Evolutionary conservation across 2,329 filamentous ascomycete genomes (phyloP), one percentile per base, ranked within the genome.

Genomic region (Hortaea sp.): DNA sequence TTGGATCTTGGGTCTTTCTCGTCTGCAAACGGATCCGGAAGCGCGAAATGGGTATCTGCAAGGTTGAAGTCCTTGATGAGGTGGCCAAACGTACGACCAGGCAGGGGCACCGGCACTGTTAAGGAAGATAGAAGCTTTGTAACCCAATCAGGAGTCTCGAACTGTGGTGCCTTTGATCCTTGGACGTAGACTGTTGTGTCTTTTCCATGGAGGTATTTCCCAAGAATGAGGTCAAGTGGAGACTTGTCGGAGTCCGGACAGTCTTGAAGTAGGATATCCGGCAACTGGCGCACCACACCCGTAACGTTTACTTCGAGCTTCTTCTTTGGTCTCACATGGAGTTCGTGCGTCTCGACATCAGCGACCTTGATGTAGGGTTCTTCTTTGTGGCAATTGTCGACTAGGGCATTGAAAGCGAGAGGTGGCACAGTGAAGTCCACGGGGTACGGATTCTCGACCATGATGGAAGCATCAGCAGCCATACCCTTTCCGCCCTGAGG

Each of bases 21-120:
- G 12, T 88, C 81, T 2, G 88, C 86, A 57, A 83, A 78, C 0
- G 86, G 84, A 57, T 88, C 80, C 0, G 92, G 92, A 40, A 98
- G 70, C 42, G 78, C 79, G 64, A 98, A 95, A 57, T 94, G 81
- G 37, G 94, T 87, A 60, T 95, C 78, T 1, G 81, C 79, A 53
- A 97, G 70, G 20, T 88, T 85, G 62, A 97, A 95, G 56, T 92
- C 90, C 55, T 82, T 84, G 61, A 98, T 84, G 11, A 95, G 69
- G 53, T 85, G 81, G 53, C 88, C 88, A 57, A 95, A 82, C 0
- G 82, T 82, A 48, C 82, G 79, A 5, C 88, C 88, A 0, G 88
- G 86, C 51, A 97, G 85, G 5, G 88, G 84, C 5, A 97, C 71
- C 3, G 89, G 88, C 0, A 97, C 74, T 0, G 83, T 89, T 44